Percentiles rank a stretch among this genome's conserved stretches.
Evolutionary conservation across 495 filamentous ascomycete genomes (phyloP).

Genomic region (Achaetomiella virescens): DNA sequence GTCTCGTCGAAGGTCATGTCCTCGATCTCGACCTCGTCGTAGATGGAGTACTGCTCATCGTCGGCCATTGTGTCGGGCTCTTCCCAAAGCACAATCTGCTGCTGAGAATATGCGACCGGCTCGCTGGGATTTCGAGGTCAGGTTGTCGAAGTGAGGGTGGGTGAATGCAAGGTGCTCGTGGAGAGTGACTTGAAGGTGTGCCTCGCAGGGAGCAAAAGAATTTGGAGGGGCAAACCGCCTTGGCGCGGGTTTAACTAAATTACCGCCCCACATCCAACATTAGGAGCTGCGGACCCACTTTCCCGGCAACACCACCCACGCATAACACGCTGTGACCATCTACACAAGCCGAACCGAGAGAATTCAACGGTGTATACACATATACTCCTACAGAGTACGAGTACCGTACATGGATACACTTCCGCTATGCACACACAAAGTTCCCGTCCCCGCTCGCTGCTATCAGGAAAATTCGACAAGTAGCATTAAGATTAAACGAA

Average conservation of each 20-base stretch:
- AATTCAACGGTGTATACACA: not conserved
- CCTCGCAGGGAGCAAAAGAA: slow-evolving; percentile 3
- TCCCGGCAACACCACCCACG: not conserved
- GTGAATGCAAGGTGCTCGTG: not conserved
- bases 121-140: no score
- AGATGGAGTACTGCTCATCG: slow-evolving; percentile 63
- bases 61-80: slow-evolving; percentile 66
- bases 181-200: not conserved
- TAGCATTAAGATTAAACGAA: slow-evolving; percentile 14
- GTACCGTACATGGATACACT: not conserved
- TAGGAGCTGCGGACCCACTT: not conserved
- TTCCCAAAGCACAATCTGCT: no score
- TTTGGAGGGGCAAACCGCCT: slow-evolving; percentile 25
- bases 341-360: not conserved
- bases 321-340: not conserved
- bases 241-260: not conserved
- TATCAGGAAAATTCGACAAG: not conserved
- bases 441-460: not conserved
- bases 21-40: slow-evolving; percentile 99
- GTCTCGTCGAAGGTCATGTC: slow-evolving; percentile 90
- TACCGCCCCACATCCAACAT: not conserved
- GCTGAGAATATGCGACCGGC: no score
- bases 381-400: slow-evolving; percentile 1
- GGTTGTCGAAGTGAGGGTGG: no score
- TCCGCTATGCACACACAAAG: not conserved